Evolutionary conservation across 768 basidiomycete genomes (phyloP), one percentile per base, ranked within the genome.

Genomic region (Phaeotremella skinneri): DNA sequence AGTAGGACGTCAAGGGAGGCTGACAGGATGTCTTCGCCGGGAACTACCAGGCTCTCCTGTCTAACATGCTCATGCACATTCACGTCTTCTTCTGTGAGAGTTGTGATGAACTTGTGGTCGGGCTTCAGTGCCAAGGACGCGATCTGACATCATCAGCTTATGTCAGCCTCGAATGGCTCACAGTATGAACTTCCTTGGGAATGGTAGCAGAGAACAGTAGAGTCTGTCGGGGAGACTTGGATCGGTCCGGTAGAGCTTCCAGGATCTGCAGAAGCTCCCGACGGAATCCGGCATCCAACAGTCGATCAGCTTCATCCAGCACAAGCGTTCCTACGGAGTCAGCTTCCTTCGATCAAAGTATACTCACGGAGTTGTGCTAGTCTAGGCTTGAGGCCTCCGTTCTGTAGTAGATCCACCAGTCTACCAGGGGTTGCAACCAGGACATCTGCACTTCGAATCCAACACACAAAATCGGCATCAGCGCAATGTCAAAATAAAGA

Each of bases 61-160:
- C 58, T 72, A 78, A 85, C 85, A 57, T 85, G 84, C 61, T 83
- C 79, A 69, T 87, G 86, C 0, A 83, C 83, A 60, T 84, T 84
- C 25, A 79, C 77, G 63, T 87, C 85, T 59, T 84, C 82, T 20
- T 80, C 81, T 0, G 76, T 76, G 4, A 87, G 77, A 9, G 86
- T 87, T 20, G 83, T 83, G 56, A 87, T 79, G 70, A 85, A 86
- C 30, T 55, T 52, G 53, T 78, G 66, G 21, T 75, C 63, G 13
- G 61, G 62, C 48, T 76, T 68, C 49, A 81, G 72, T 2, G 68
- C 73, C 32, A 72, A 52, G 30, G 70, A 68, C 4, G 79, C 79
- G 56, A 84, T 81, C 74, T 82, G 59, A 6, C 50, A 14, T 21
- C 14, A 37, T 63, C 48, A 65, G 56, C 27, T 27, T 6, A n/a